phyloP scores from a whole-genome alignment of 1,284 basidiomycete genomes.

The Microbotryum intermedium region DNA sequence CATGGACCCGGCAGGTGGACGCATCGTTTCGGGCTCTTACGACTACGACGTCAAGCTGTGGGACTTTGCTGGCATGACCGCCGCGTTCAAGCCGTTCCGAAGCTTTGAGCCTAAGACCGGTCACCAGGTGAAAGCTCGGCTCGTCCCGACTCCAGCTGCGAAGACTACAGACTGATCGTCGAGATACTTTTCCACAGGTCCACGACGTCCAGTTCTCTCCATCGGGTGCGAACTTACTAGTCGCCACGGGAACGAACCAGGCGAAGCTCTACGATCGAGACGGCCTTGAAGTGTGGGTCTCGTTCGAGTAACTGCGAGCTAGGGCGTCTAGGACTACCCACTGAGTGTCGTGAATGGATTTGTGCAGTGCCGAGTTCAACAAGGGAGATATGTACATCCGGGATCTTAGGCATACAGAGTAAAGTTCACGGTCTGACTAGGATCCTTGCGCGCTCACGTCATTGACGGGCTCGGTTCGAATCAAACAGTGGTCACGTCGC shows the following conservation, averaged over 20 bases:
- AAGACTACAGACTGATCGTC: not conserved
- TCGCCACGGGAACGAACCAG: slow-evolving; percentile 77
- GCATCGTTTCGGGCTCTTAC: slow-evolving; percentile 81
- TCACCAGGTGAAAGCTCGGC: slow-evolving; percentile 63
- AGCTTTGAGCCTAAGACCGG: slow-evolving; percentile 87
- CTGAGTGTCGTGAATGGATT: not conserved
- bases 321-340: not conserved
- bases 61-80: slow-evolving; percentile 99
- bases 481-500: slow-evolving; percentile 77
- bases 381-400: slow-evolving; percentile 97
- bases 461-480: not conserved
- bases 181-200: slow-evolving; percentile 48
- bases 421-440: slow-evolving; percentile 34
- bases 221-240: slow-evolving; percentile 73
- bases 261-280: slow-evolving; percentile 82
- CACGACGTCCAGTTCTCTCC: slow-evolving; percentile 80
- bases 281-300: slow-evolving; percentile 74
- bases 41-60: slow-evolving; percentile 97
- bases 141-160: not conserved
- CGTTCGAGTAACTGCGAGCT: not conserved
- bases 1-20: slow-evolving; percentile 84
- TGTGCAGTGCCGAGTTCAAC: slow-evolving; percentile 64
- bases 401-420: slow-evolving; percentile 96
- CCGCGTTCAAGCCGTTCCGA: slow-evolving; percentile 77
- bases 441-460: not conserved